A percentile compares a stretch with the other conserved stretches of the same genome.
Conservation (phyloP, 1,139 yeast genomes). For the Candida sanyaensis region DNA sequence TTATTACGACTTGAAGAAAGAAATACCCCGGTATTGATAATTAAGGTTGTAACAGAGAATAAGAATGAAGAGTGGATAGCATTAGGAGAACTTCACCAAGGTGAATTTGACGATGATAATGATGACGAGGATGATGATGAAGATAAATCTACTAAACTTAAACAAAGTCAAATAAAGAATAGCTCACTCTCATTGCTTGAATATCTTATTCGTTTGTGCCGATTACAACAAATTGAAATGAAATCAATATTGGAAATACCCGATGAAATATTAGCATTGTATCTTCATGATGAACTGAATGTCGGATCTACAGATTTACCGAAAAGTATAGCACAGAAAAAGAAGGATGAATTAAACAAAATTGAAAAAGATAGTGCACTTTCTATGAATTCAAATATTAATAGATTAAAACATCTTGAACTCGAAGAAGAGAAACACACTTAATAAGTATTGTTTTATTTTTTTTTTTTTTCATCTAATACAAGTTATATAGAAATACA, state of each 20-base stretch:
- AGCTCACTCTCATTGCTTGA: constrained; percentile 61
- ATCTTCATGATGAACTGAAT: constrained; percentile 64
- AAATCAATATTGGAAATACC: constrained; percentile 53
- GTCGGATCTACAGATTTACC: constrained; percentile 19
- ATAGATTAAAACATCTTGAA: constrained; percentile 34
- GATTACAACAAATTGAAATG: constrained; percentile 65
- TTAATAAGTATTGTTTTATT: neutral
- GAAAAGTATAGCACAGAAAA: constrained; percentile 18
- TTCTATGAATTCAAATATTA: constrained; percentile 36
- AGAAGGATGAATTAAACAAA: constrained; percentile 14
- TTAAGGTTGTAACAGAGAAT: constrained; percentile 38
- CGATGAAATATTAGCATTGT: constrained; percentile 68
- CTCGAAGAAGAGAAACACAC: constrained; percentile 13
- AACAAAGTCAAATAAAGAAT: constrained; percentile 13
- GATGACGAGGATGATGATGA: constrained; percentile 28
- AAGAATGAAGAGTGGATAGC: constrained; percentile 53
- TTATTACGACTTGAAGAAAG: constrained; percentile 65
- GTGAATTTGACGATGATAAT: constrained; percentile 31
- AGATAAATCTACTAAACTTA: constrained; percentile 20
- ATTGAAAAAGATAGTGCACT: constrained; percentile 22
- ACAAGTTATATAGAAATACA: constrained; percentile 1
- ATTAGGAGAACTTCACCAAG: constrained; percentile 42
- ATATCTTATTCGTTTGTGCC: constrained; percentile 60
- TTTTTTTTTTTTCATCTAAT: neutral
- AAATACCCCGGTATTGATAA: constrained; percentile 67